These are phyloP conservation scores for Cyclotella distinguenda DNA, from an alignment of 108 stramenopile species.

Conservation along the genomic window DNA sequence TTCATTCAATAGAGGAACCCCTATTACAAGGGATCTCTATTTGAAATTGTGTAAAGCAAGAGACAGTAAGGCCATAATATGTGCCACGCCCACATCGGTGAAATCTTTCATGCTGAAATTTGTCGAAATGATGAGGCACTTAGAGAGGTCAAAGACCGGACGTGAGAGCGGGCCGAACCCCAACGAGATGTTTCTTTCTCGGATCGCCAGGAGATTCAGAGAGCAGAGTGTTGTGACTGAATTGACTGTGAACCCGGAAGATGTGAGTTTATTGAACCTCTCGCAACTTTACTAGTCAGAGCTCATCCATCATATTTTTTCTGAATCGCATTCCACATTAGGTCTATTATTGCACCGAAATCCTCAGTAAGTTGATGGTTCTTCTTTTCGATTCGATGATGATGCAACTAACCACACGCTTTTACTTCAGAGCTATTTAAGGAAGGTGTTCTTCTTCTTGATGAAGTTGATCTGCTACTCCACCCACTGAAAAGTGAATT, in stretches of 20 bases:
- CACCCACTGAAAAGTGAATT: slow-evolving; percentile 99
- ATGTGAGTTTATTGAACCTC: slow-evolving; percentile 17
- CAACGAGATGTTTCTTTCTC: slow-evolving; percentile 72
- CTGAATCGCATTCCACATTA: neutral
- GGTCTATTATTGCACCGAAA: slow-evolving; percentile 83
- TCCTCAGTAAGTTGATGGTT: slow-evolving; percentile 48
- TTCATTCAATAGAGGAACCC: slow-evolving; percentile 89
- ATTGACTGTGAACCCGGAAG: slow-evolving; percentile 78
- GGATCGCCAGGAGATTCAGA: slow-evolving; percentile 80
- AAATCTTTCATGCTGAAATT: slow-evolving; percentile 98
- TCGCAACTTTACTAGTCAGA: too few relatives aligned
- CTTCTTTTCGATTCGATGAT: neutral
- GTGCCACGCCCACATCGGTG: slow-evolving; percentile 94
- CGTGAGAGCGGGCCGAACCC: slow-evolving; percentile 26
- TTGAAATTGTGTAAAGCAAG: slow-evolving; percentile 95
- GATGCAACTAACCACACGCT: neutral
- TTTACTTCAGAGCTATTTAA: slow-evolving; percentile 65
- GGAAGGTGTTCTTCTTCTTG: slow-evolving; percentile 87
- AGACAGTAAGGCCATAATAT: slow-evolving; percentile 92
- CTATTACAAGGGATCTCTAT: slow-evolving; percentile 89
- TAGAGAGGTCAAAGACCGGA: slow-evolving; percentile 82
- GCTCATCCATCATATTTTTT: too few relatives aligned
- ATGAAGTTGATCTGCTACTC: slow-evolving; percentile 97
- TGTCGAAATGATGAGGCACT: slow-evolving; percentile 95
- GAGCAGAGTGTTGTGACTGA: slow-evolving; percentile 78